These are phyloP conservation scores for Phytophthora agathidicida DNA, from an alignment of 352 stramenopile species.

Conservation along the genomic window DNA sequence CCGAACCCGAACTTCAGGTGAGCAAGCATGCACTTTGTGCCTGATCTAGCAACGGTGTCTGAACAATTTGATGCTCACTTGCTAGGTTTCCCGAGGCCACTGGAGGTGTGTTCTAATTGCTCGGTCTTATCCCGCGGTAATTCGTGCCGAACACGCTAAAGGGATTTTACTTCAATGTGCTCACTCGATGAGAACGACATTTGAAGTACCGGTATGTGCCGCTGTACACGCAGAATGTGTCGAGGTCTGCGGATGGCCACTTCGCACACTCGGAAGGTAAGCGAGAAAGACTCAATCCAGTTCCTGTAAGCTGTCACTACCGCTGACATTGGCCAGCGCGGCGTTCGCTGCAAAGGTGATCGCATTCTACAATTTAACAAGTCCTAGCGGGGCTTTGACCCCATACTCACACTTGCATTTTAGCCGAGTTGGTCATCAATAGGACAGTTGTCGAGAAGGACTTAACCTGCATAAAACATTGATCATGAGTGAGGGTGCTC, in stretches of 20 bases:
- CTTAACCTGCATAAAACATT: constrained; percentile 33
- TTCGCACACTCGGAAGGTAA: background rate
- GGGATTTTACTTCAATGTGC: constrained; percentile 3
- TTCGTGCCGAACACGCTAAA: constrained; percentile 16
- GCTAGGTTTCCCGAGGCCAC: constrained; percentile 21
- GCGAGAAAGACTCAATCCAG: background rate
- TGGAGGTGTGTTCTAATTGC: constrained; percentile 14
- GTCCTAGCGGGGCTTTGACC: constrained; percentile 1
- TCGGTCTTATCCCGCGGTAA: constrained; percentile 5
- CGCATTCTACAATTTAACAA: background rate
- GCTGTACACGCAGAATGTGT: background rate
- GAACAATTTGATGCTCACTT: constrained; percentile 1
- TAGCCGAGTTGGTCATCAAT: constrained; percentile 2
- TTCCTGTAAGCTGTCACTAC: background rate
- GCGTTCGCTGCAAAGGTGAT: background rate
- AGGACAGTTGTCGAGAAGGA: constrained; percentile 8
- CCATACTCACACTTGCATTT: constrained; percentile 5
- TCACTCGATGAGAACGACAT: background rate
- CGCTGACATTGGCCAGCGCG: background rate
- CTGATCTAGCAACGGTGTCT: background rate
- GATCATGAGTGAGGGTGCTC: constrained; percentile 23
- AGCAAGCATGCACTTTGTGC: background rate
- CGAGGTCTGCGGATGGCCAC: background rate
- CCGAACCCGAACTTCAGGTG: constrained; percentile 86
- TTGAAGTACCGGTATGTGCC: too few species aligned